These are phyloP conservation scores for Alternaria postmessia DNA, from an alignment of 2,329 filamentous ascomycete species.

Conservation along the genomic window DNA sequence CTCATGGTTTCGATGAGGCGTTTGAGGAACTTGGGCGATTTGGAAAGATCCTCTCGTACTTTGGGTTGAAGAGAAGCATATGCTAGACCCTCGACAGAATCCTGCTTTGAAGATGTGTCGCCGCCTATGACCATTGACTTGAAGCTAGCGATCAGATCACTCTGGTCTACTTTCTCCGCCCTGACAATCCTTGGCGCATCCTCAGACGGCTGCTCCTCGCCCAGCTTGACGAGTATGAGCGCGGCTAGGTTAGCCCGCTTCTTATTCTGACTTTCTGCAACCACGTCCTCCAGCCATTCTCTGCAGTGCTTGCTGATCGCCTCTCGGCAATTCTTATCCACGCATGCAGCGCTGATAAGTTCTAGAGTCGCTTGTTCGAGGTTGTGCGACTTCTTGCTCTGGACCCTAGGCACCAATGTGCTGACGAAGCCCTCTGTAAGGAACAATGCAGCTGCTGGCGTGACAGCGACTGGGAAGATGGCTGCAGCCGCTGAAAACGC, in stretches of 20 bases:
- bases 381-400: slow-evolving; percentile 81
- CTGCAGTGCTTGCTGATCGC: slow-evolving; percentile 84
- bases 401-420: slow-evolving; percentile 77
- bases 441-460: slow-evolving; percentile 79
- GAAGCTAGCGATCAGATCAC: slow-evolving; percentile 64
- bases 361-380: slow-evolving; percentile 88
- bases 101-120: slow-evolving; percentile 67
- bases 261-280: slow-evolving; percentile 73
- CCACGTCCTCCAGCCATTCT: slow-evolving; percentile 85
- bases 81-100: slow-evolving; percentile 87
- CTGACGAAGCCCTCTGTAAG: slow-evolving; percentile 86
- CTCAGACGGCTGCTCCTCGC: slow-evolving; percentile 49
- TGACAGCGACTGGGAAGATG: slow-evolving; percentile 85
- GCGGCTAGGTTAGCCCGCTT: slow-evolving; percentile 61
- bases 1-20: slow-evolving; percentile 70
- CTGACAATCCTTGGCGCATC: slow-evolving; percentile 43
- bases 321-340: slow-evolving; percentile 82
- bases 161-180: slow-evolving; percentile 46
- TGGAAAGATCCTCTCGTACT: slow-evolving; percentile 81
- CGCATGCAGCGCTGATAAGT: slow-evolving; percentile 89
- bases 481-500: slow-evolving; percentile 92
- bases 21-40: slow-evolving; percentile 73
- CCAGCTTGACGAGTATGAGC: slow-evolving; percentile 65
- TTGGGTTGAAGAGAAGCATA: slow-evolving; percentile 87
- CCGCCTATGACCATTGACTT: slow-evolving; percentile 71